Evolutionary conservation across 83 land plant genomes (phyloP).

Genomic region (Thuja plicata): DNA sequence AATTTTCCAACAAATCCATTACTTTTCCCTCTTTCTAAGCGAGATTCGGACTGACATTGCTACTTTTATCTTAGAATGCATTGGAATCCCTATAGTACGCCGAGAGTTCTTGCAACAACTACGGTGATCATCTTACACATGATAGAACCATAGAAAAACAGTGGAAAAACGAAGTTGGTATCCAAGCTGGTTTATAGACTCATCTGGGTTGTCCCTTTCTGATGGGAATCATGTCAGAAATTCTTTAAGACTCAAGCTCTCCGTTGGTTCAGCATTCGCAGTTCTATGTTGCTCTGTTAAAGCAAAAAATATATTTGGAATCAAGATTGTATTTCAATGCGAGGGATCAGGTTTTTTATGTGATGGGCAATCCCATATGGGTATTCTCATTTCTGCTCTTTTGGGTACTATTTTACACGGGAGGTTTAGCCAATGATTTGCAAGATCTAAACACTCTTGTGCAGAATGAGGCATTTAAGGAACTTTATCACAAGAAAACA

Average conservation of each 20-base stretch:
- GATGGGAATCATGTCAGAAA: background rate
- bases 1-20: background rate
- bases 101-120: background rate
- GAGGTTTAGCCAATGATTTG: background rate
- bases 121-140: background rate
- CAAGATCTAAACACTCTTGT: conserved; percentile 10
- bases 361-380: conserved; percentile 11
- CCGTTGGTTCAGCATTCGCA: background rate
- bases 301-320: background rate
- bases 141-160: background rate
- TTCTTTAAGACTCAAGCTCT: background rate
- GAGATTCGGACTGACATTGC: background rate
- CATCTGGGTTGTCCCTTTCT: background rate
- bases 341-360: background rate
- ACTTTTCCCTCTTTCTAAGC: background rate
- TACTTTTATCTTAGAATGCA: background rate
- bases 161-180: background rate
- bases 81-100: background rate
- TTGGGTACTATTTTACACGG: background rate
- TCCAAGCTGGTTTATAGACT: background rate
- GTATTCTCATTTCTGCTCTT: background rate
- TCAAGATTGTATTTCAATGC: background rate
- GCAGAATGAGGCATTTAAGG: conserved; percentile 16
- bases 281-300: background rate
- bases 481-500: conserved; percentile 16